Evolutionary conservation across 768 basidiomycete genomes (phyloP).

Genomic region (Cystobasidium ongulense): DNA sequence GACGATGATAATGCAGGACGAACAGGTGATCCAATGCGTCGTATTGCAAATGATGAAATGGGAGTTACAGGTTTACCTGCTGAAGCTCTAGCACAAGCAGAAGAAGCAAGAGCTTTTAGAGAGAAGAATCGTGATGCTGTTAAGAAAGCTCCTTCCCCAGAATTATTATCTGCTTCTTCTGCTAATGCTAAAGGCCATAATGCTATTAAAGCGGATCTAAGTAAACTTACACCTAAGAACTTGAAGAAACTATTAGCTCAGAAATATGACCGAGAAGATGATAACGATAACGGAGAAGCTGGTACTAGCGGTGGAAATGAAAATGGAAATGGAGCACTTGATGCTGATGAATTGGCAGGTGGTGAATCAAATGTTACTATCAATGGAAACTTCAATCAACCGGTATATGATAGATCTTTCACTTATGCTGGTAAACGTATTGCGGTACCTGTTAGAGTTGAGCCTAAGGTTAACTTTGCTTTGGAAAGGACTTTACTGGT

Average conservation of each 20-base stretch:
- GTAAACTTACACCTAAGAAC: conserved; percentile 53
- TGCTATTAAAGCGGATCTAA: conserved; percentile 44
- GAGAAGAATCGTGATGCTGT: conserved; percentile 53
- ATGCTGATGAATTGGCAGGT: conserved; percentile 41
- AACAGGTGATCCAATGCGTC: conserved; percentile 31
- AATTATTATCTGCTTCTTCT: conserved; percentile 8
- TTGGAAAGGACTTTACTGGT: conserved; percentile 63
- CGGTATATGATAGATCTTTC: conserved; percentile 55
- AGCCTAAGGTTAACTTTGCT: conserved; percentile 97
- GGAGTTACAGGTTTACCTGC: conserved; percentile 67
- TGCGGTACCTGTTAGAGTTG: conserved; percentile 85
- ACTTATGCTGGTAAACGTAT: conserved; percentile 79
- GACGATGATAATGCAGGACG: conserved; percentile 46
- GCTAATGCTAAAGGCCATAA: conserved; percentile 44
- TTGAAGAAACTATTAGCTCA: conserved; percentile 49
- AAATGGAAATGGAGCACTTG: neutral
- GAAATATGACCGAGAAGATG: conserved; percentile 41
- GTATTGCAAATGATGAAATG: conserved; percentile 70
- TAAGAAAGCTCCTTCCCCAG: neutral
- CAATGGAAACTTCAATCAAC: neutral
- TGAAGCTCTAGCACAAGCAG: conserved; percentile 54
- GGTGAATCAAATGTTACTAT: conserved; percentile 16
- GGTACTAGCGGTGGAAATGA: conserved; percentile 38
- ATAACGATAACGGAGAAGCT: conserved; percentile 38
- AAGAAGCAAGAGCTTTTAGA: conserved; percentile 76